phyloP scores from a whole-genome alignment of 257 asterid genomes.

The Solanum chmielewskii region DNA sequence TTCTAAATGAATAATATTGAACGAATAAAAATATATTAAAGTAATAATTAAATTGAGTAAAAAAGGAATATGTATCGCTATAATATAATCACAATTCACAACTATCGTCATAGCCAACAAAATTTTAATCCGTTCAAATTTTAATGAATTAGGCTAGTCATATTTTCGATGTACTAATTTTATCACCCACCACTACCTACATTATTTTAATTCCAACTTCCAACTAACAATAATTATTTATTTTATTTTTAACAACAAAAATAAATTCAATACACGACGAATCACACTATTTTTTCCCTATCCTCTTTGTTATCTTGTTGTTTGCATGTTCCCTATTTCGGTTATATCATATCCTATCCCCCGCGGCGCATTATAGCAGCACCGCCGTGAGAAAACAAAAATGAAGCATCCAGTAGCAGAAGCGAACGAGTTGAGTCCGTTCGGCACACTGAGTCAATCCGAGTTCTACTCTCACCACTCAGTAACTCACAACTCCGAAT shows the following conservation, averaged over 20 bases:
- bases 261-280: not conserved
- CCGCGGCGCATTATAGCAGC: not conserved
- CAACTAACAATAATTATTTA: not conserved
- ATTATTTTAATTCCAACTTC: not conserved
- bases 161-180: not conserved
- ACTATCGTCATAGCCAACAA: not conserved
- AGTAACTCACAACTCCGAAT: slow-evolving; percentile 54
- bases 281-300: not conserved
- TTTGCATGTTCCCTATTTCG: not conserved
- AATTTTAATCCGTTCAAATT: not conserved
- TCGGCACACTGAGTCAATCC: slow-evolving; percentile 47
- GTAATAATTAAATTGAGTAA: not conserved
- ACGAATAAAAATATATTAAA: too few species aligned
- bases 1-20: too few species aligned
- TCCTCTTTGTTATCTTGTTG: not conserved
- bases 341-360: not conserved
- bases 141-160: not conserved
- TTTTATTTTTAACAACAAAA: not conserved
- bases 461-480: slow-evolving; percentile 83
- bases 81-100: not conserved
- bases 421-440: slow-evolving; percentile 64
- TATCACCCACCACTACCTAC: not conserved
- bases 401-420: slow-evolving; percentile 73
- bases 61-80: accelerated
- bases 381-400: not conserved